A percentile compares a stretch with the other conserved stretches of the same genome.
phyloP scores from a whole-genome alignment of 1,284 basidiomycete species.

The Xerocomus minutiporus region DNA sequence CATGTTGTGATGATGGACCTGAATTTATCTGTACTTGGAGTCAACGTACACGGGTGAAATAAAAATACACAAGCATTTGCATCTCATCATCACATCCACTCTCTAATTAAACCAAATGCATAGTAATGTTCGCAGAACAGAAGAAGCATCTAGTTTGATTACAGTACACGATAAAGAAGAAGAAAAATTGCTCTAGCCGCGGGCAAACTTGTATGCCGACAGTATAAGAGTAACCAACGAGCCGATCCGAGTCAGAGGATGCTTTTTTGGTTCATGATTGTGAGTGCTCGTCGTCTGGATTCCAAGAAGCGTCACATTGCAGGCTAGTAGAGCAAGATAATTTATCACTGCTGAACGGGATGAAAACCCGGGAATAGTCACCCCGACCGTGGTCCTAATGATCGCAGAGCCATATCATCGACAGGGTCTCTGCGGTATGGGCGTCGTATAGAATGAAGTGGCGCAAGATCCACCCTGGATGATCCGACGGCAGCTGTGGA shows the following conservation, averaged over 20 bases:
- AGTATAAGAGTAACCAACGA: background rate
- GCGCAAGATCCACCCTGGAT: slow-evolving; percentile 45
- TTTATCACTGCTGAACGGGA: slow-evolving; percentile 25
- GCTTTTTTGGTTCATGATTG: slow-evolving; percentile 7
- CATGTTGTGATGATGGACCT: slow-evolving; percentile 15
- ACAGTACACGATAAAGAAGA: slow-evolving; percentile 16
- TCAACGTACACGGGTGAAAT: slow-evolving; percentile 16
- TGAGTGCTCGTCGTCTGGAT: slow-evolving; percentile 8
- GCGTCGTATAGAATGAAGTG: slow-evolving; percentile 53
- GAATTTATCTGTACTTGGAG: slow-evolving; percentile 26
- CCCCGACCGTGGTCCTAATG: slow-evolving; percentile 40
- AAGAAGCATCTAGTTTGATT: slow-evolving; percentile 8
- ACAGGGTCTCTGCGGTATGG: slow-evolving; percentile 58
- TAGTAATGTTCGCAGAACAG: slow-evolving; percentile 13
- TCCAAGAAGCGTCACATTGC: slow-evolving; percentile 13
- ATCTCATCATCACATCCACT: slow-evolving; percentile 15
- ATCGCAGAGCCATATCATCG: slow-evolving; percentile 57
- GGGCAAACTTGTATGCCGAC: background rate
- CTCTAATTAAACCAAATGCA: slow-evolving; percentile 29
- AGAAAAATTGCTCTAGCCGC: background rate
- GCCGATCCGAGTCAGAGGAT: background rate
- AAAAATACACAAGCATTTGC: slow-evolving; percentile 11
- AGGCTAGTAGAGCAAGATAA: slow-evolving; percentile 15
- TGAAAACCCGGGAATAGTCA: slow-evolving; percentile 29
- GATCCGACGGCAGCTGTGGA: slow-evolving; percentile 28